Conservation (phyloP, 2,329 filamentous ascomycete genomes). For the Decorospora gaudefroyi region DNA sequence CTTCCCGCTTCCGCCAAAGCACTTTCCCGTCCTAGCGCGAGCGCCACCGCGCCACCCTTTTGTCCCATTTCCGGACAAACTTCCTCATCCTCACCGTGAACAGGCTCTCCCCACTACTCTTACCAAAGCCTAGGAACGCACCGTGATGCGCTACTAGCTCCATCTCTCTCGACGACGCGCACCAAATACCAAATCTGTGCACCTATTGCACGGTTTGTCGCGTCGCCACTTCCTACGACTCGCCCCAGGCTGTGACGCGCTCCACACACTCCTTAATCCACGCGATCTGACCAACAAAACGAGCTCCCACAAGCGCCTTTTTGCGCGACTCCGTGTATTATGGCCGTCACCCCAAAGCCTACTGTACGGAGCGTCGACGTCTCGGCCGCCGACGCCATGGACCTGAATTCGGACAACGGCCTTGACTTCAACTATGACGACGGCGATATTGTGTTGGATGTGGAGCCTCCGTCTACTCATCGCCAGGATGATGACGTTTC, state of each 20-base stretch:
- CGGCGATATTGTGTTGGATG: constrained; percentile 65
- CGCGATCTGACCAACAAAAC: constrained; percentile 9
- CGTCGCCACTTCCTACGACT: constrained; percentile 16
- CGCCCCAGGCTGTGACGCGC: constrained; percentile 26
- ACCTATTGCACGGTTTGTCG: constrained; percentile 6
- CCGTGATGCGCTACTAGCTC: constrained; percentile 18
- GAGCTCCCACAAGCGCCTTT: constrained; percentile 5
- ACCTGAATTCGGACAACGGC: constrained; percentile 57
- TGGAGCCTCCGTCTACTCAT: constrained; percentile 30
- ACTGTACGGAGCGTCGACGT: constrained; percentile 34
- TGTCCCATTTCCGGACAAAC: constrained; percentile 19
- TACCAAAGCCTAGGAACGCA: neutral
- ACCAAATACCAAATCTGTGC: constrained; percentile 1
- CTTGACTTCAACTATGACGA: constrained; percentile 53
- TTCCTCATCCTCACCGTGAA: constrained; percentile 7
- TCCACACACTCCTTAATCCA: constrained; percentile 14
- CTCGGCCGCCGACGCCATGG: constrained; percentile 56
- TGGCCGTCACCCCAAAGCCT: constrained; percentile 34
- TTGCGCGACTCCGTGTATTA: constrained; percentile 10
- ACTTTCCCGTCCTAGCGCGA: constrained; percentile 18
- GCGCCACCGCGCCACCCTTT: constrained; percentile 15
- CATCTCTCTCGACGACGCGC: neutral
- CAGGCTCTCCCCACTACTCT: constrained; percentile 4
- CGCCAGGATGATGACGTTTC: constrained; percentile 57
- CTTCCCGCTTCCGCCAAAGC: constrained; percentile 11